Evolutionary conservation across 2,329 filamentous ascomycete genomes (phyloP), one percentile per base, ranked within the genome.

Genomic region (Whalleya microplaca): DNA sequence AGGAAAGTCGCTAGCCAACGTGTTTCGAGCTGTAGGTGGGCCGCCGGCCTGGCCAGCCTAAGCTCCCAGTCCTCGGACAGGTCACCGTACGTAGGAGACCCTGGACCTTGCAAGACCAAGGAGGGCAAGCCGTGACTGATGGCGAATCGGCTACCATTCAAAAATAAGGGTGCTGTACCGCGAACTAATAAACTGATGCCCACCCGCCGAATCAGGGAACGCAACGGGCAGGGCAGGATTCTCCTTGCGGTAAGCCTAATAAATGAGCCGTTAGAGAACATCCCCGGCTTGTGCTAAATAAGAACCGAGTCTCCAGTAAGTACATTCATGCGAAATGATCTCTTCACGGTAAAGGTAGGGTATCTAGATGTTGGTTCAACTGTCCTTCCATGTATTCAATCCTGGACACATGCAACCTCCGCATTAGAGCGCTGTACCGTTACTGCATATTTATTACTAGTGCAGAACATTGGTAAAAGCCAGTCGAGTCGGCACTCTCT

Each of bases 1-100:
- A 65, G 32, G 32, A 37, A 58, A 58, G 55, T 64, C 65, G 65
- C 70, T 71, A 69, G 63, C 62, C 61, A 71, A 66, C 57, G 67
- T 66, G 69, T 71, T 70, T 71, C 67, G 69, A 69, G 63, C 64
- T 61, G 62, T 62, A 65, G 64, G 64, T 66, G 64, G 64, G 64
- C 58, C 64, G 56, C 56, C 59, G 58, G 62, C 61, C 55, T 64
- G 56, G 59, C 51, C 53, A 63, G 55, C 58, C 42, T 56, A 12
- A 37, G 60, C 55, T 52, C 60, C 58, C 61, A 63, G 61, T 63
- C 60, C 58, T 61, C 65, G 61, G 64, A 68, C 67, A 60, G 61
- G 61, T 64, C 51, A 53, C 56, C 58, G 55, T 58, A 63, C 58
- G 60, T 64, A 49, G 58, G 58, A 60, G 58, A 65, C 64, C 68